These are phyloP conservation scores for Hygrophorus russula DNA, from an alignment of 768 basidiomycete genomes.

Conservation along the genomic window DNA sequence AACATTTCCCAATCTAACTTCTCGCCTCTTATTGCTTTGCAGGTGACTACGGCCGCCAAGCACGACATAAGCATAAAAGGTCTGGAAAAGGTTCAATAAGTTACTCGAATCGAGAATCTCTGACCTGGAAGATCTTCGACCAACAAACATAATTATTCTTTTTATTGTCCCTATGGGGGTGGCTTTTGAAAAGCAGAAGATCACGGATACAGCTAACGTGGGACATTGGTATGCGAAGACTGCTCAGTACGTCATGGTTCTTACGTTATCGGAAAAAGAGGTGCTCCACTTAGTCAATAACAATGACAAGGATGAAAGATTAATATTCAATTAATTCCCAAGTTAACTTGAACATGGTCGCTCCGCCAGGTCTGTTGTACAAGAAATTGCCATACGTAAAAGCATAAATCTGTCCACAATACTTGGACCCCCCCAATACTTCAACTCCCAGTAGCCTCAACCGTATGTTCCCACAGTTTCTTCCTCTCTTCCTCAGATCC, in stretches of 20 bases:
- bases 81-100: background rate
- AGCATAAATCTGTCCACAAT: too few species aligned
- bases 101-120: background rate
- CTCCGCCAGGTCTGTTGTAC: too few species aligned
- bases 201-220: background rate
- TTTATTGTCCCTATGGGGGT: constrained; percentile 3
- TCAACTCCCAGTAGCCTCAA: too few species aligned
- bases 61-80: background rate
- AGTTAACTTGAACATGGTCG: too few species aligned
- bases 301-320: too few species aligned
- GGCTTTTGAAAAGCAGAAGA: background rate
- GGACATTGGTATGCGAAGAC: constrained; percentile 1
- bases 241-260: too few species aligned
- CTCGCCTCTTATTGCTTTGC: constrained; percentile 2
- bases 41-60: background rate
- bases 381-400: too few species aligned
- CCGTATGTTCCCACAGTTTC: constrained; percentile 25
- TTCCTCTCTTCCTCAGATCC: constrained; percentile 24
- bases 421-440: too few species aligned
- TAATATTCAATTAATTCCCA: too few species aligned
- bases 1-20: background rate
- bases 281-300: too few species aligned
- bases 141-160: background rate
- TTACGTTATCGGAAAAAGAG: too few species aligned
- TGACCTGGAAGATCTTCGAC: constrained; percentile 1